Conservation (phyloP, 129 eudicot genomes). For the Helianthus tuberosus region DNA sequence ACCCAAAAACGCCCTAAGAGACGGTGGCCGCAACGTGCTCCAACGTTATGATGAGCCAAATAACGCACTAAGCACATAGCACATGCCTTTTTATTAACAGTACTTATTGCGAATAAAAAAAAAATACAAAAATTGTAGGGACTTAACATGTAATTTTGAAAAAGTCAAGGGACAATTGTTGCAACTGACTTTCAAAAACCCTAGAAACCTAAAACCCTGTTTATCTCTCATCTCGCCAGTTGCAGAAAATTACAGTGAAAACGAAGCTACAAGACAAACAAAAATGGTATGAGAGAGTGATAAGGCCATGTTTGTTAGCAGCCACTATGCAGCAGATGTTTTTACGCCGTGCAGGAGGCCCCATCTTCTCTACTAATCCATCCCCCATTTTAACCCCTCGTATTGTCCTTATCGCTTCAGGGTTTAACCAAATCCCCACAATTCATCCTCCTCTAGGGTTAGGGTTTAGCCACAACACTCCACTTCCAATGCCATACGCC, state of each 20-base stretch:
- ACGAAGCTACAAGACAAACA: constrained; percentile 23
- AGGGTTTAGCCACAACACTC: constrained; percentile 6
- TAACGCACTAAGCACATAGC: too few relatives aligned
- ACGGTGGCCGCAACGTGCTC: too few relatives aligned
- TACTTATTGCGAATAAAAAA: too few relatives aligned
- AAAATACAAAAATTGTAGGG: neutral
- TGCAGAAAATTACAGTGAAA: constrained; percentile 31
- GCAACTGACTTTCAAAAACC: constrained; percentile 24
- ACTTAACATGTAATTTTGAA: neutral
- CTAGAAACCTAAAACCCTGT: constrained; percentile 33
- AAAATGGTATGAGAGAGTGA: neutral
- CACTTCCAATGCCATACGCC: constrained; percentile 19
- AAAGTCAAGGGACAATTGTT: neutral
- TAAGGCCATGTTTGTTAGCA: constrained; percentile 49
- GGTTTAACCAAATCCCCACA: constrained; percentile 31
- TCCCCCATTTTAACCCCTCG: constrained; percentile 26
- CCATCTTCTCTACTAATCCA: constrained; percentile 32
- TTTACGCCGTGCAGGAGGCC: constrained; percentile 36
- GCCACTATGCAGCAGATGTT: constrained; percentile 75
- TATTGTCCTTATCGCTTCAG: constrained; percentile 43
- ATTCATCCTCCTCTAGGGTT: constrained; percentile 24
- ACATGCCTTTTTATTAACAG: too few relatives aligned
- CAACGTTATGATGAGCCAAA: too few relatives aligned
- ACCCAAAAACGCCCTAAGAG: too few relatives aligned
- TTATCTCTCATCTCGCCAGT: neutral